Base-by-base conservation (phyloP, 768 basidiomycete species). In the Pisolithus microcarpus region DNA sequence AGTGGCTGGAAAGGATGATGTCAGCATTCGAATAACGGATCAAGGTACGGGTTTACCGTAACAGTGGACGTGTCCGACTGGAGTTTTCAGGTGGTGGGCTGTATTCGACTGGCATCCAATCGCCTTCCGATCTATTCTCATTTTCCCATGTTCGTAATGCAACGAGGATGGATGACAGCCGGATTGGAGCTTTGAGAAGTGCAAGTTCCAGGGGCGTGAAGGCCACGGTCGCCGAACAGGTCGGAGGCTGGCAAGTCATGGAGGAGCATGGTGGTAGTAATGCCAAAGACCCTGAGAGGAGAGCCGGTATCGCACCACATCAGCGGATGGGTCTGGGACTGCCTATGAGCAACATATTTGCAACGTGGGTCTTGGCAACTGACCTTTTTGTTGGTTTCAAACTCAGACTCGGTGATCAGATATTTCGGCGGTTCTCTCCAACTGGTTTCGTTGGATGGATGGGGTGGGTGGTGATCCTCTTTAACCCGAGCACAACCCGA, bases 291-390 rank as follows among this genome's bases (percentile, higher is more conserved):
- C 71, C 72, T 23, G 76, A 78, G 50, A 66, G 68, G 23, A 70
- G 71, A 37, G 73, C 70, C 9, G 73, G 73, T 4, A 72, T 76
- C 36, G 75, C 73, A 28, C 70, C 71, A 7, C 85, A 84, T 64
- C 77, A 78, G 42, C 74, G 78, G 39, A 85, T 91, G 50, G 90
- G 90, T 2, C 83, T 92, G 42, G 90, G 90, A 5, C 68, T 92
- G 18, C 88, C 90, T 0, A 89, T 92, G 88, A 88, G 90, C 63
- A 85, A 89, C 59, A 91, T 92, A 34, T 91, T 82, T 65, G 82
- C 90, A 52, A 90, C 83, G 79, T 88, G 58, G 52, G 79, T 66
- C 36, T 26, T 42, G 28, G 4, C n/a, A 18, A 45, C 54, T 45
- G 23, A 5, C 38, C 31, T 31, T 5, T 50, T 16, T 34, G 18